Conservation (phyloP, 192 early-diverging fungal genomes). For the Geranomyces michiganensis region DNA sequence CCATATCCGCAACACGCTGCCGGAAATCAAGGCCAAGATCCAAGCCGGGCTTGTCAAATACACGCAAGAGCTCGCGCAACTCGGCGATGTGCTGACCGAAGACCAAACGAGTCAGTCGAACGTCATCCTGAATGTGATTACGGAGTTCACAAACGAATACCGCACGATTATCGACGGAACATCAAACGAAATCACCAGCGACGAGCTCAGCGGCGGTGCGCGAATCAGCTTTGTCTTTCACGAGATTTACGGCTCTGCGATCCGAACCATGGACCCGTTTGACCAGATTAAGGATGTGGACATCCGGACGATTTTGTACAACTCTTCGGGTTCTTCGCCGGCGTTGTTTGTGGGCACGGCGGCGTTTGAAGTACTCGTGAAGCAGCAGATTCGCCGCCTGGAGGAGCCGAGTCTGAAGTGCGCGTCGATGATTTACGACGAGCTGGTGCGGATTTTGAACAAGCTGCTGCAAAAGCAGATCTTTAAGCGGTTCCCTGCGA, state of each 20-base stretch:
- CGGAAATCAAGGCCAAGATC: constrained; percentile 99
- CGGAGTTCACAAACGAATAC: constrained; percentile 98
- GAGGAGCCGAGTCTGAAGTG: constrained; percentile 98
- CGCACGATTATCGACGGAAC: constrained; percentile 95
- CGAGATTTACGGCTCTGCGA: constrained; percentile 89
- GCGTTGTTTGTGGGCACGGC: constrained; percentile 97
- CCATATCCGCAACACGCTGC: constrained; percentile 96
- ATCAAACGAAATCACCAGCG: constrained; percentile 89
- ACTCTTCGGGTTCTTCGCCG: constrained; percentile 95
- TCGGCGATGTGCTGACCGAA: constrained; percentile 90
- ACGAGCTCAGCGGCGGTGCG: constrained; percentile 96
- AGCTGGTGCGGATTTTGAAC: constrained; percentile 92
- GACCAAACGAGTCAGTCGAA: constrained; percentile 76
- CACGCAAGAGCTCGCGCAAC: constrained; percentile 76
- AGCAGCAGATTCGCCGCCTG: constrained; percentile 97
- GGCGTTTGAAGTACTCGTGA: constrained; percentile 96
- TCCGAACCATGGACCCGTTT: constrained; percentile 95
- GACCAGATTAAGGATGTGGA: constrained; percentile 99
- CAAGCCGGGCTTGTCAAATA: constrained; percentile 83
- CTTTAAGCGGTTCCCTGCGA: constrained; percentile 95
- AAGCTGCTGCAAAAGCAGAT: constrained; percentile 88
- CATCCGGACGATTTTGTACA: constrained; percentile 98
- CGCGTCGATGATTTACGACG: constrained; percentile 95
- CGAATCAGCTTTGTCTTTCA: constrained; percentile 99
- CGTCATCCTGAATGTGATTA: constrained; percentile 94